Evolutionary conservation across 2,329 filamentous ascomycete genomes (phyloP).

Genomic region (Cladophialophora carrionii): DNA sequence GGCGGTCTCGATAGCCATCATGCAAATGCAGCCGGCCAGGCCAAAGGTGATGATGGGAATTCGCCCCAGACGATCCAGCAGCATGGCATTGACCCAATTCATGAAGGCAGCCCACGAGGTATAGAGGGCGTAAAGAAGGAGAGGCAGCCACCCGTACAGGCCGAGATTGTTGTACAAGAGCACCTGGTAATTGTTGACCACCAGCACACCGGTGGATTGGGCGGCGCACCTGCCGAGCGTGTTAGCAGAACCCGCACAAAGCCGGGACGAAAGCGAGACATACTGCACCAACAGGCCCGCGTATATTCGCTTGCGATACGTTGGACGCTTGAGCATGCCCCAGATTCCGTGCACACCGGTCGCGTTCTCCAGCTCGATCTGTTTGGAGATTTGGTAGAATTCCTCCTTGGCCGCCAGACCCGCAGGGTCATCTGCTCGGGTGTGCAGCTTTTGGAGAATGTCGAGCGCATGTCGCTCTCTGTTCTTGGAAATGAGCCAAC

Average conservation of each 20-base stretch:
- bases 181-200: constrained; percentile 48
- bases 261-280: constrained; percentile 37
- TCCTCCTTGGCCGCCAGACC: constrained; percentile 45
- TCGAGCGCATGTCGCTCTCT: constrained; percentile 45
- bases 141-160: constrained; percentile 45
- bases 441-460: constrained; percentile 51
- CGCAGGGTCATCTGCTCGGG: constrained; percentile 46
- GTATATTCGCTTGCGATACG: constrained; percentile 46
- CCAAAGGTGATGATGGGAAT: constrained; percentile 50
- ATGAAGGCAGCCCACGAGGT: constrained; percentile 46
- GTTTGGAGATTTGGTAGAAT: constrained; percentile 51
- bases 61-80: constrained; percentile 46
- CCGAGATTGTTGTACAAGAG: constrained; percentile 46
- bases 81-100: constrained; percentile 48
- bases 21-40: constrained; percentile 45
- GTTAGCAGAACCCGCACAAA: constrained; percentile 44
- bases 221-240: constrained; percentile 42
- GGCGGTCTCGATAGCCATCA: constrained; percentile 46
- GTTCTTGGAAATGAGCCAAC: constrained; percentile 51
- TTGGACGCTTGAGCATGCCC: constrained; percentile 48
- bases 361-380: constrained; percentile 47
- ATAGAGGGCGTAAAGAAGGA: constrained; percentile 51
- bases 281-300: constrained; percentile 18
- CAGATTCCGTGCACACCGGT: constrained; percentile 41
- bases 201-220: constrained; percentile 32